phyloP scores from a whole-genome alignment of 1,139 yeast species.

The Zygosaccharomyces pseudobailii region DNA sequence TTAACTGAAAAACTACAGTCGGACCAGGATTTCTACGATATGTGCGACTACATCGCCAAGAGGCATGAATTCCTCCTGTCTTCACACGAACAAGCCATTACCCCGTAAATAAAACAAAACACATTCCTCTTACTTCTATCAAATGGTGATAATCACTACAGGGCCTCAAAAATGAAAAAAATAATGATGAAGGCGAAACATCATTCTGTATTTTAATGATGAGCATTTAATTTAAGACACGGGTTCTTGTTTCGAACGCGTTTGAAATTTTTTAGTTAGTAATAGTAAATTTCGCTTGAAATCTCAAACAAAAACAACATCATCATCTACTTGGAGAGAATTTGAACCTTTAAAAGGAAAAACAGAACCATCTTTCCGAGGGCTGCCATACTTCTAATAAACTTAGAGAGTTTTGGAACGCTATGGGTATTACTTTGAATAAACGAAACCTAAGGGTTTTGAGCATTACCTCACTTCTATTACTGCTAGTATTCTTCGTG shows the following conservation, averaged over 20 bases:
- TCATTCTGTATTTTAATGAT: no score
- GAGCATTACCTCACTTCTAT: conserved; percentile 23
- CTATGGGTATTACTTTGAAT: conserved; percentile 18
- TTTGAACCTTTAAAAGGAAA: neutral
- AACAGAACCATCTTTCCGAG: neutral
- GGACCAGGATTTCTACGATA: conserved; percentile 12
- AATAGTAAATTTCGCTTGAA: neutral
- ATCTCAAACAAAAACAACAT: neutral
- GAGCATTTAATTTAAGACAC: no score
- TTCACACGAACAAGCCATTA: conserved; percentile 9
- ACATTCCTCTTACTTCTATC: neutral
- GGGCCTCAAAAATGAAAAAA: neutral
- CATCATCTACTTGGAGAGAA: neutral
- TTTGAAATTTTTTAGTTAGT: neutral
- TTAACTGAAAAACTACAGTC: conserved; percentile 17
- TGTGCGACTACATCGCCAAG: conserved; percentile 22
- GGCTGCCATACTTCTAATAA: neutral
- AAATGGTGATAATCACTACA: neutral
- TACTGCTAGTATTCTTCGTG: conserved; percentile 26
- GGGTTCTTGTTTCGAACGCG: neutral
- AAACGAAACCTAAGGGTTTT: conserved; percentile 29
- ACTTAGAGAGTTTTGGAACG: neutral
- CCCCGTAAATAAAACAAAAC: neutral
- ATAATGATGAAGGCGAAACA: no score
- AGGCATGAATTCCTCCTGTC: conserved; percentile 14